These are phyloP conservation scores for Hypoxylon rickii DNA, from an alignment of 495 filamentous ascomycete genomes.

Conservation along the genomic window DNA sequence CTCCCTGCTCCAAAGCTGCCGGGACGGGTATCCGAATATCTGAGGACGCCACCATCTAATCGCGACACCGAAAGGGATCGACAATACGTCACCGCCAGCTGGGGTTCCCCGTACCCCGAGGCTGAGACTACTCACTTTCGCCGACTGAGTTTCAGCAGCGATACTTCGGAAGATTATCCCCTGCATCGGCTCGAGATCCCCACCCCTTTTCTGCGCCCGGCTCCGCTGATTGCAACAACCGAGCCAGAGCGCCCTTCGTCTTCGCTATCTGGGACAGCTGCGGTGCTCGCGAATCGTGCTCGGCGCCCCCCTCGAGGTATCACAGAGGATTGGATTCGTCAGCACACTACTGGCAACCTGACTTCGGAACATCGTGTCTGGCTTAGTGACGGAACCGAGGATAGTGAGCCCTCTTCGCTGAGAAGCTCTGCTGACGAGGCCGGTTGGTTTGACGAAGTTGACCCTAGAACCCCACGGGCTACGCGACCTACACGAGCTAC, in stretches of 20 bases:
- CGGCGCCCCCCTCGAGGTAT: conserved; percentile 62
- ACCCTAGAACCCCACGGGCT: conserved; percentile 46
- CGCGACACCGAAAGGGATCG: conserved; percentile 33
- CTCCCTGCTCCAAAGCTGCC: conserved; percentile 54
- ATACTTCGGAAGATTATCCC: conserved; percentile 56
- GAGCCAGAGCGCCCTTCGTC: conserved; percentile 46
- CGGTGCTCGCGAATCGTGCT: conserved; percentile 59
- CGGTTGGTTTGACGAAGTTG: conserved; percentile 47
- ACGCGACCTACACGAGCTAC: conserved; percentile 37
- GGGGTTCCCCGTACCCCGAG: conserved; percentile 74
- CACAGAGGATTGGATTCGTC: conserved; percentile 78
- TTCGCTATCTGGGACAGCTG: conserved; percentile 53
- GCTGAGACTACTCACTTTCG: conserved; percentile 50
- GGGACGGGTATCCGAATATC: conserved; percentile 50
- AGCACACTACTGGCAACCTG: conserved; percentile 66
- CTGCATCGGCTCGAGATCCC: conserved; percentile 56
- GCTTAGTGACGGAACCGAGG: conserved; percentile 75
- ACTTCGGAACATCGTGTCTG: conserved; percentile 69
- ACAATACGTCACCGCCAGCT: conserved; percentile 66
- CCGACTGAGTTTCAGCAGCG: conserved; percentile 55
- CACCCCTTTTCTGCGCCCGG: conserved; percentile 58
- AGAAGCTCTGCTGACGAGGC: conserved; percentile 58
- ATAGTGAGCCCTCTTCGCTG: conserved; percentile 66
- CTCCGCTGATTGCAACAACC: conserved; percentile 42
- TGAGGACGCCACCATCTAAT: conserved; percentile 55